Evolutionary conservation across 2,329 filamentous ascomycete species (phyloP), one percentile per base, ranked within the genome.

Genomic region (Colletotrichum musae): DNA sequence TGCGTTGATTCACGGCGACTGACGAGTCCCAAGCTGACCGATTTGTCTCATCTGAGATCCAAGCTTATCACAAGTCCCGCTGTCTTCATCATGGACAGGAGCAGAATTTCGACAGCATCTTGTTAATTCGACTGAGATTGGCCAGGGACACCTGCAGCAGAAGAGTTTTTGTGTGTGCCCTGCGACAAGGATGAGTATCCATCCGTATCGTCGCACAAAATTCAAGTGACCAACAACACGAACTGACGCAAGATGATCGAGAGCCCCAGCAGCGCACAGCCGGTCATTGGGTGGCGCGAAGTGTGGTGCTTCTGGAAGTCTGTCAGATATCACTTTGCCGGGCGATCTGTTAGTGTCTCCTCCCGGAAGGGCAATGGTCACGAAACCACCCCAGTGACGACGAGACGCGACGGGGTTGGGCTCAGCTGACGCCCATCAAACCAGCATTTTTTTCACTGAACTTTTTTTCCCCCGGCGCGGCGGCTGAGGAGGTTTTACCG

Each of bases 281-380:
- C 32, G 32, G 32, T 36, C 32, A 32, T 39, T 41, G 45, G 54
- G 41, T 24, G 26, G 41, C 48, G 58, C 41, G 47, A n/a, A 21
- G 21, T n/a, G 45, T 51, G 32, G n/a, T 13, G 21, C 24, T 18
- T 36, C 28, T n/a, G 28, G 13, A 41, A 39, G 47, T 45, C 32
- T 51, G 56, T 69, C 66, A 66, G 53, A 52, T 59, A 60, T 69
- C 66, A 66, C 50, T 60, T 36, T 69, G 21, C 21, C 51, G 15
- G 9, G 28, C 58, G 66, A 69, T 69, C 54, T 51, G 10, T 10
- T 36, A 69, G 61, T 45, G 62, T 41, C 41, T 65, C 48, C 48
- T 61, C 66, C 61, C 57, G 43, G 47, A 69, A 56, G 45, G 54
- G 66, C 56, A 69, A 66, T 69, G 45, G 62, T 66, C 54, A 69